phyloP scores from a whole-genome alignment of 129 eudicot species.

The Ambrosia trifida region DNA sequence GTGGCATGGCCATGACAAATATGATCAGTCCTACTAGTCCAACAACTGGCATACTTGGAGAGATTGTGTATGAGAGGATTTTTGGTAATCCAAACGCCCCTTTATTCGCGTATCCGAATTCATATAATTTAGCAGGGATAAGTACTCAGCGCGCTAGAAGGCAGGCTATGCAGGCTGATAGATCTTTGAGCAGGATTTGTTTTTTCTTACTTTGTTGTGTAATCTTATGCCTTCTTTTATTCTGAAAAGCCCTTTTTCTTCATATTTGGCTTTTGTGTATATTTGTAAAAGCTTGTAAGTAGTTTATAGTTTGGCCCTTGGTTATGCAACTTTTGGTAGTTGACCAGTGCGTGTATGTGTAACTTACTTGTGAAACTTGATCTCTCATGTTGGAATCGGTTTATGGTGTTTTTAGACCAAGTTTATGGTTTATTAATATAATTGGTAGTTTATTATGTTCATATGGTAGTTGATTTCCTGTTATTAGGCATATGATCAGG shows the following conservation, averaged over 20 bases:
- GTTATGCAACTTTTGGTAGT: conserved; percentile 10
- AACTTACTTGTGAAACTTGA: neutral
- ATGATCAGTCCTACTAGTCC: conserved; percentile 42
- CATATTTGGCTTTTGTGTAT: conserved; percentile 20
- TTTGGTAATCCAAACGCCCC: conserved; percentile 55
- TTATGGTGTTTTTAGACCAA: neutral
- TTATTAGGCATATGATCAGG: no score
- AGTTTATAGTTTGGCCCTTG: conserved; percentile 4
- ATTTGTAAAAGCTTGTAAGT: conserved; percentile 25
- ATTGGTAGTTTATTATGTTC: no score
- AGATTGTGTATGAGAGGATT: conserved; percentile 59
- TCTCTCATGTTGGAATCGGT: conserved; percentile 2
- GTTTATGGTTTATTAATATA: no score
- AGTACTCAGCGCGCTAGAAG: conserved; percentile 69
- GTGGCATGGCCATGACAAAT: conserved; percentile 46
- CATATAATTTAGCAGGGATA: conserved; percentile 44
- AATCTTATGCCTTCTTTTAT: conserved; percentile 62
- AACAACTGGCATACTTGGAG: conserved; percentile 57
- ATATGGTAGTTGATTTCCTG: no score
- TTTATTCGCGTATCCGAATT: conserved; percentile 55
- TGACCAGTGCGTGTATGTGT: neutral
- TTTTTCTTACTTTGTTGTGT: conserved; percentile 78
- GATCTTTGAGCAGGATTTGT: conserved; percentile 61
- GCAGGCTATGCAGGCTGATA: conserved; percentile 62
- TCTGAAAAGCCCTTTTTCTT: conserved; percentile 38